A percentile compares a stretch with the other conserved stretches of the same genome.
These are phyloP conservation scores for Saxispiralis lemnorum DNA, from an alignment of 495 filamentous ascomycete species.

Conservation along the genomic window DNA sequence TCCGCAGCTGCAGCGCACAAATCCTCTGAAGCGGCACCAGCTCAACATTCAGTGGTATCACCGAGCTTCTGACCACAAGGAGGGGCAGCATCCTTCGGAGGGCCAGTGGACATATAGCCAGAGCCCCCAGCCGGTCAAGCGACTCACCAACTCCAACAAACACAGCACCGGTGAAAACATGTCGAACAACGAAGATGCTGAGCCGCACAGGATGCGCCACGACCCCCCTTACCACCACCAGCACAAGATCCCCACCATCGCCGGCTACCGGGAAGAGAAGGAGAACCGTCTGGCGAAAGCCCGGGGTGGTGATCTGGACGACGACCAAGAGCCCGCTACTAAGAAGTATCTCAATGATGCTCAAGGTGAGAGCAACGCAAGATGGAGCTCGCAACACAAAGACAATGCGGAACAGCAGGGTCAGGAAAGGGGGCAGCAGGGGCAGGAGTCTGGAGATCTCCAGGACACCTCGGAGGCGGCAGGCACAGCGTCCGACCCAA, in stretches of 20 bases:
- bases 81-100: no score
- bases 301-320: constrained; percentile 13
- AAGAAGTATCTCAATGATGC: background rate
- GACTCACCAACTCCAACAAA: no score
- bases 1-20: no score
- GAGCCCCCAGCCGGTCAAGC: no score
- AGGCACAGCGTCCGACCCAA: constrained; percentile 32
- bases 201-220: constrained; percentile 30
- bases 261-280: constrained; percentile 40
- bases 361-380: constrained; percentile 8
- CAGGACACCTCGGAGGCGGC: constrained; percentile 35
- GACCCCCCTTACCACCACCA: constrained; percentile 35
- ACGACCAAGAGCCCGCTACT: background rate
- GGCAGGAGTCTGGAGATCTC: constrained; percentile 24
- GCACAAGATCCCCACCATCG: constrained; percentile 46
- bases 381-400: constrained; percentile 13
- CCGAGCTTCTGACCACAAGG: no score
- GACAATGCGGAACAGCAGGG: constrained; percentile 7
- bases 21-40: no score
- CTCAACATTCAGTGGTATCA: no score
- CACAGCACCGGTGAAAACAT: background rate
- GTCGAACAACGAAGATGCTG: constrained; percentile 25
- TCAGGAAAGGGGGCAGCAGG: constrained; percentile 11
- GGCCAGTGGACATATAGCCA: no score
- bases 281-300: constrained; percentile 28